Percentiles rank a stretch among this genome's conserved stretches.
phyloP scores from a whole-genome alignment of 2,329 filamentous ascomycete species.

The Zasmidium cellare region DNA sequence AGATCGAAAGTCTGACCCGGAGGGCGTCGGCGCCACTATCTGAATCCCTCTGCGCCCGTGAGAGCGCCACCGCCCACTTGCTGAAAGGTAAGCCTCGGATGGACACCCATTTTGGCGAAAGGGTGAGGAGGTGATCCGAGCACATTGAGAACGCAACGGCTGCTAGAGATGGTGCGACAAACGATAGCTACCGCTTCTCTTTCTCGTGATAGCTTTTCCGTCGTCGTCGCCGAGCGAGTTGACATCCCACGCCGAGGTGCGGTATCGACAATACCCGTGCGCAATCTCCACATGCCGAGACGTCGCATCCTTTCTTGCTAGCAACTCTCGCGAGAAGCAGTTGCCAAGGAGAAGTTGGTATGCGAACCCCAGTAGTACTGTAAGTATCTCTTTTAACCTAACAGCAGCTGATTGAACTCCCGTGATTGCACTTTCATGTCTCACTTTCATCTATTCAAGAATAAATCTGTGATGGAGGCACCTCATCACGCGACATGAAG shows the following conservation, averaged over 20 bases:
- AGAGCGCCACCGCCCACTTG: not conserved
- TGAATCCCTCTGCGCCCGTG: not conserved
- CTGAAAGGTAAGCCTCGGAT: not conserved
- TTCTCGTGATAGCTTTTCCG: not conserved
- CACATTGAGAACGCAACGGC: not conserved
- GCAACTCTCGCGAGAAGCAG: not conserved
- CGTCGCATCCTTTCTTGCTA: not conserved
- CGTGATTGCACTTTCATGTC: not conserved
- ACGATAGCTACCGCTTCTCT: no score
- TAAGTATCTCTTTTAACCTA: no score
- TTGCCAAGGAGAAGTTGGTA: not conserved
- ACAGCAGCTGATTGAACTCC: not conserved
- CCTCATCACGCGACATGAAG: no score
- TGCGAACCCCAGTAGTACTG: not conserved
- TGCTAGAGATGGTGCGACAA: not conserved
- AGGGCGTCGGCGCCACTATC: conserved; percentile 1
- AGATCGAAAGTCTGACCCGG: conserved; percentile 1
- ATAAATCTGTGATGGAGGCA: no score
- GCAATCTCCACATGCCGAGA: not conserved
- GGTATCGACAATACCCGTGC: no score
- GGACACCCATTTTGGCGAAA: not conserved
- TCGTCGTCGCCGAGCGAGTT: not conserved
- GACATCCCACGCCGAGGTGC: not conserved
- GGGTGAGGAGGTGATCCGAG: not conserved
- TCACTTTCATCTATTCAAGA: no score